Evolutionary conservation across 495 filamentous ascomycete genomes (phyloP), one percentile per base, ranked within the genome.

Genomic region (Xylaria bambusicola): DNA sequence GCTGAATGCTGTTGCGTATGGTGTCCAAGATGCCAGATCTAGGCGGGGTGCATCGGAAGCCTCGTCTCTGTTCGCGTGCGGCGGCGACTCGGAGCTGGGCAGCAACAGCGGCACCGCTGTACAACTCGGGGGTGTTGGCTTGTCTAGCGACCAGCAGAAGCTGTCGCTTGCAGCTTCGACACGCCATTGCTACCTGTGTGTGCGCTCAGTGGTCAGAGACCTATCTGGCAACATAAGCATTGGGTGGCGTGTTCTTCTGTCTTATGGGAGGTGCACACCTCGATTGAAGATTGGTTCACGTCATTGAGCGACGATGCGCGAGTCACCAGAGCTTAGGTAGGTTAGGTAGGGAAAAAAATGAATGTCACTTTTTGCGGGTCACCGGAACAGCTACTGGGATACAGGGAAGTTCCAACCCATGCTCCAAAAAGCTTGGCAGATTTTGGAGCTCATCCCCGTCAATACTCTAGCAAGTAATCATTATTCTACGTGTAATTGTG

Each of bases 151-250:
- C 62, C 57, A 62, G 58, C 23, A 53, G 42, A 41, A 67, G 56
- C 66, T 73, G 71, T 36, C 61, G 35, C 47, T 62, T 67, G 61
- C 71, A 71, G 48, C 59, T 66, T 66, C 66, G 63, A 47, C 71
- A 71, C 56, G 69, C 66, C 71, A 73, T 73, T 60, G 24, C 44
- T 35, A 24, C 18, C 23, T 23, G 35, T 38, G 23, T 45, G 13
- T 18, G 31, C 7, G 33, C 29, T 50, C 27, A 26, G 31, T 27
- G 29, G 45, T n/a, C n/a, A n/a, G n/a, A 26, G 35, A n/a, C 1
- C 7, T 15, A 24, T 20, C 17, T 6, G 24, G 36, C 41, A 29
- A 2, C 40, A 3, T 4, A 20, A 41, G 45, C 15, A 41, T 49
- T 41, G 38, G 36, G 15, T 27, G 36, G 20, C 13, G 24, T 35